phyloP scores from a whole-genome alignment of 2,329 filamentous ascomycete species.

The Neoascochyta sp. region DNA sequence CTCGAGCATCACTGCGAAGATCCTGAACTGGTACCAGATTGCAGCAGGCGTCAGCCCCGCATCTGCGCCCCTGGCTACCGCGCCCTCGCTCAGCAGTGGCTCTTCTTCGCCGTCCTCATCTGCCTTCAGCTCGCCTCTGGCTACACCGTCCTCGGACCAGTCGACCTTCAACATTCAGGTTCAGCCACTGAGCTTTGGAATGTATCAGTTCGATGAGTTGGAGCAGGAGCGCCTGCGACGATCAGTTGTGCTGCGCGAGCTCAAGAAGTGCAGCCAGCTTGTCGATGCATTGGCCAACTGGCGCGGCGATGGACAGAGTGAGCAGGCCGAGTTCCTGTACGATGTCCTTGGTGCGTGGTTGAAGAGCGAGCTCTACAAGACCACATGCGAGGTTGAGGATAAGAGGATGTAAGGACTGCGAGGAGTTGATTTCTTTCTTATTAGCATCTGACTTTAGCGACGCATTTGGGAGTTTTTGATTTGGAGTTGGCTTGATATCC shows the following conservation, averaged over 20 bases:
- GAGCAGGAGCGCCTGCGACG: conserved; percentile 24
- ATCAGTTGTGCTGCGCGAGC: conserved; percentile 26
- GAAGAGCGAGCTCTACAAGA: conserved; percentile 31
- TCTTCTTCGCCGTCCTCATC: conserved; percentile 14
- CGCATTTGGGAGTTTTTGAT: conserved; percentile 3
- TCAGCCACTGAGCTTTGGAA: conserved; percentile 24
- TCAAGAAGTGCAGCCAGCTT: conserved; percentile 26
- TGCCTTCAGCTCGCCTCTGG: conserved; percentile 16
- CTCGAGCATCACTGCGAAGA: conserved; percentile 33
- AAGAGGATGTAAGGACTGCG: conserved; percentile 2
- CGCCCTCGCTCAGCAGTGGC: conserved; percentile 11
- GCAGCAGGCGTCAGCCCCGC: conserved; percentile 22
- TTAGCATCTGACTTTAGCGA: conserved; percentile 4
- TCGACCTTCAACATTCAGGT: conserved; percentile 19
- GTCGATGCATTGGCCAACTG: conserved; percentile 30
- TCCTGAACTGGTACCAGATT: conserved; percentile 33
- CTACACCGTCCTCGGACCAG: conserved; percentile 13
- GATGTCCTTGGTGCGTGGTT: conserved; percentile 32
- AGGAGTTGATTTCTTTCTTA: not conserved
- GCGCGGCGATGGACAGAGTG: conserved; percentile 15
- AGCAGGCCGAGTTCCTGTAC: conserved; percentile 30
- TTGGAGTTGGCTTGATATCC: conserved; percentile 6
- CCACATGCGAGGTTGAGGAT: conserved; percentile 21
- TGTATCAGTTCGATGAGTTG: conserved; percentile 26
- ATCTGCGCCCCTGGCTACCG: conserved; percentile 8